phyloP scores from a whole-genome alignment of 176 grass and related monocot species.

The Bonia amplexicaulis region DNA sequence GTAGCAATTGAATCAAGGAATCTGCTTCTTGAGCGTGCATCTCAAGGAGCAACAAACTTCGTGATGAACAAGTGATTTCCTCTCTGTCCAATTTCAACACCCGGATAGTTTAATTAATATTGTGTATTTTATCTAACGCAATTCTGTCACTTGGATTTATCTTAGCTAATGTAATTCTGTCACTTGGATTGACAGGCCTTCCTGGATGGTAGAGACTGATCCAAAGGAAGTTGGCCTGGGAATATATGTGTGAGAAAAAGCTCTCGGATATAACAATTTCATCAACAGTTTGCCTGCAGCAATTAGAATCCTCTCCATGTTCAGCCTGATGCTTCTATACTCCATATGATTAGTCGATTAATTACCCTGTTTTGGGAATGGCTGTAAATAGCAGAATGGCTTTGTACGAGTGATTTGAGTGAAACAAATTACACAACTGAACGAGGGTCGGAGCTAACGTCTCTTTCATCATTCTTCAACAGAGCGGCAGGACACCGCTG shows the following conservation, averaged over 20 bases:
- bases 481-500: too few relatives aligned
- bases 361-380: neutral
- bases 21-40: conserved; percentile 58
- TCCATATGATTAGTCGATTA: neutral
- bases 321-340: neutral
- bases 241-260: conserved; percentile 65
- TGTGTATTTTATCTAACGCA: conserved; percentile 24
- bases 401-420: neutral
- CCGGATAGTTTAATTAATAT: neutral
- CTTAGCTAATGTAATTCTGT: neutral
- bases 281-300: too few relatives aligned
- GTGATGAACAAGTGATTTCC: conserved; percentile 53
- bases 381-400: neutral
- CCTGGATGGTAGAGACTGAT: conserved; percentile 87
- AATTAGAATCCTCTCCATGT: neutral
- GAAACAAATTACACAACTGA: neutral
- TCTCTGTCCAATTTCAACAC: neutral
- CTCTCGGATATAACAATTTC: neutral
- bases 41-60: conserved; percentile 58
- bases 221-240: conserved; percentile 72
- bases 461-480: too few relatives aligned
- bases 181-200: conserved; percentile 53
- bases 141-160: conserved; percentile 7
- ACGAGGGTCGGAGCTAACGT: too few relatives aligned
- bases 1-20: conserved; percentile 77